Evolutionary conservation across 2,329 filamentous ascomycete species (phyloP).

Genomic region (Xylaria polymorpha): DNA sequence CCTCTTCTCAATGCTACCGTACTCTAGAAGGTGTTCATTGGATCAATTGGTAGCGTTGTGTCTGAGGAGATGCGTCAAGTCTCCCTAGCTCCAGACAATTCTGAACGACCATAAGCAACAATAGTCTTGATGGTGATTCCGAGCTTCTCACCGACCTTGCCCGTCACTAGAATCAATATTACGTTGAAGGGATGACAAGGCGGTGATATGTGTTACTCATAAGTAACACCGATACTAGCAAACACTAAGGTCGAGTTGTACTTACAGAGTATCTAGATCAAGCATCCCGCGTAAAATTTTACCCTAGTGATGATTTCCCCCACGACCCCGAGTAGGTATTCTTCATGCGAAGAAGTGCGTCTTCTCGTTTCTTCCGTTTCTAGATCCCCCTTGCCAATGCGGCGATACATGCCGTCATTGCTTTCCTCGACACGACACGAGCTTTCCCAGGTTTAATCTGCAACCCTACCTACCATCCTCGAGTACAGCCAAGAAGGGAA

Average conservation of each 20-base stretch:
- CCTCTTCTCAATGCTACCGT: conserved; percentile 21
- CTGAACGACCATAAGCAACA: conserved; percentile 15
- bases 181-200: conserved; percentile 1
- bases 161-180: background rate
- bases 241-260: background rate
- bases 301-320: background rate
- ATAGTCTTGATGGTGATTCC: conserved; percentile 12
- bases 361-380: conserved; percentile 23
- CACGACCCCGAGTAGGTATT: conserved; percentile 16
- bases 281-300: conserved; percentile 12
- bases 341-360: background rate
- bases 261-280: conserved; percentile 1
- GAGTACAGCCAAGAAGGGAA: conserved; percentile 29
- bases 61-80: conserved; percentile 9
- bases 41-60: background rate
- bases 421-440: conserved; percentile 21
- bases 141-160: background rate
- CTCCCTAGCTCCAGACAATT: background rate
- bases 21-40: background rate
- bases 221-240: conserved; percentile 9
- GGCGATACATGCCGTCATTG: conserved; percentile 31
- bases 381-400: conserved; percentile 19
- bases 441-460: conserved; percentile 24
- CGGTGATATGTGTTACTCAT: conserved; percentile 6
- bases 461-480: conserved; percentile 32